Conservation (phyloP, 441 rosid species). For the Codiaeum variegatum region DNA sequence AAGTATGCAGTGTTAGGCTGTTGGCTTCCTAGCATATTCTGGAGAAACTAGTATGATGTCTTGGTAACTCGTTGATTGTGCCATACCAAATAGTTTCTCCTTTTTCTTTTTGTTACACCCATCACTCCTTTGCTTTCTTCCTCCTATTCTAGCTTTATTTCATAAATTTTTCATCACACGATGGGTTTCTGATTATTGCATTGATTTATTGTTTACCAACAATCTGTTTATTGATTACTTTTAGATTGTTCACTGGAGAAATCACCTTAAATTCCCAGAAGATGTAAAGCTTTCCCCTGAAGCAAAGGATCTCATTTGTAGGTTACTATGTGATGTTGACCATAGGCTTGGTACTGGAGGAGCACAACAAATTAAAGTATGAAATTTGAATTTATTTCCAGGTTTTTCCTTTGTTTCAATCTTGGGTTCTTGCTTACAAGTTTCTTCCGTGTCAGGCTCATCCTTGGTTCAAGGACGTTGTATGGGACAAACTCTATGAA, state of each 20-base stretch:
- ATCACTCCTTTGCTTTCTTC: not conserved
- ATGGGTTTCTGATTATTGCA: slow-evolving; percentile 7
- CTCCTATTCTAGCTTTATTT: slow-evolving; percentile 8
- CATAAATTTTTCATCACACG: not conserved
- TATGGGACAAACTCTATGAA: slow-evolving; percentile 89
- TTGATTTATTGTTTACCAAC: not conserved
- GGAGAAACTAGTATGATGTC: slow-evolving; percentile 10
- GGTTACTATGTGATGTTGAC: slow-evolving; percentile 85
- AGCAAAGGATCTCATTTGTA: slow-evolving; percentile 88
- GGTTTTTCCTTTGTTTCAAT: slow-evolving; percentile 20
- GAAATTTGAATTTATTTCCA: slow-evolving; percentile 21
- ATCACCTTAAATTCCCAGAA: slow-evolving; percentile 82
- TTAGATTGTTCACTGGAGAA: slow-evolving; percentile 95
- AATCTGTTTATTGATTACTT: slow-evolving; percentile 16
- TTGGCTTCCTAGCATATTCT: slow-evolving; percentile 9
- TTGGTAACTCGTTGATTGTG: not conserved
- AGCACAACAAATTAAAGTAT: slow-evolving; percentile 82
- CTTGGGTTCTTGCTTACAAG: slow-evolving; percentile 17
- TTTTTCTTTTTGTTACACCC: not conserved
- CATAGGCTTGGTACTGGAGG: slow-evolving; percentile 91
- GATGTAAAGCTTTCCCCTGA: slow-evolving; percentile 61
- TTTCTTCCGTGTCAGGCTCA: slow-evolving; percentile 57
- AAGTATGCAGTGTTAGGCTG: not conserved
- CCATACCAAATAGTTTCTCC: slow-evolving; percentile 4
- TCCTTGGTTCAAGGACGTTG: slow-evolving; percentile 85